Conservation (phyloP, 768 basidiomycete species). For the Trametes coccinea region DNA sequence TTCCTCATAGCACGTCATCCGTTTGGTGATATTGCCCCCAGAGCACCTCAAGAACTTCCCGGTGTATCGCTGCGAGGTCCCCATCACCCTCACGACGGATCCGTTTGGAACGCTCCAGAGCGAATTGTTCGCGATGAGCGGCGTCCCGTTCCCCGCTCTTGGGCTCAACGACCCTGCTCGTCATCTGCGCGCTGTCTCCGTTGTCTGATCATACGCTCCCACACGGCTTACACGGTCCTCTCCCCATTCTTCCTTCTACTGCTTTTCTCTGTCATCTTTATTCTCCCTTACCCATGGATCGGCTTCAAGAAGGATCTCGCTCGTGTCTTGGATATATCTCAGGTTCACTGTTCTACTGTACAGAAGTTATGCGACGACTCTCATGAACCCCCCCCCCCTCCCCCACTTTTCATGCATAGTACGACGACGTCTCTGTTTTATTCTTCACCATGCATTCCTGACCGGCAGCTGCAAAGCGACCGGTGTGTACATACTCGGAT, state of each 20-base stretch:
- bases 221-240: background rate
- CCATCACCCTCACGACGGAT: constrained; percentile 41
- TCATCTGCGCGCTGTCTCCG: background rate
- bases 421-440: too few species aligned
- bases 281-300: too few species aligned
- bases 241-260: background rate
- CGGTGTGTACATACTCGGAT: too few species aligned
- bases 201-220: background rate
- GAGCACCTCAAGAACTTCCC: constrained; percentile 35
- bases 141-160: constrained; percentile 42
- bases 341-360: too few species aligned
- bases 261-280: background rate
- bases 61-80: constrained; percentile 38
- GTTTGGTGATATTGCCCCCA: constrained; percentile 37
- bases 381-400: too few species aligned
- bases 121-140: constrained; percentile 40
- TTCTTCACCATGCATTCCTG: too few species aligned
- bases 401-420: too few species aligned
- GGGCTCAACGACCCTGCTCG: constrained; percentile 31
- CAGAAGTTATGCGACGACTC: too few species aligned
- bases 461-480: too few species aligned
- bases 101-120: constrained; percentile 40
- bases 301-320: too few species aligned
- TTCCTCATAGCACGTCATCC: constrained; percentile 39
- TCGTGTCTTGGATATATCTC: too few species aligned